phyloP scores from a whole-genome alignment of 2,329 filamentous ascomycete genomes.

The Microsporum ferrugineum region DNA sequence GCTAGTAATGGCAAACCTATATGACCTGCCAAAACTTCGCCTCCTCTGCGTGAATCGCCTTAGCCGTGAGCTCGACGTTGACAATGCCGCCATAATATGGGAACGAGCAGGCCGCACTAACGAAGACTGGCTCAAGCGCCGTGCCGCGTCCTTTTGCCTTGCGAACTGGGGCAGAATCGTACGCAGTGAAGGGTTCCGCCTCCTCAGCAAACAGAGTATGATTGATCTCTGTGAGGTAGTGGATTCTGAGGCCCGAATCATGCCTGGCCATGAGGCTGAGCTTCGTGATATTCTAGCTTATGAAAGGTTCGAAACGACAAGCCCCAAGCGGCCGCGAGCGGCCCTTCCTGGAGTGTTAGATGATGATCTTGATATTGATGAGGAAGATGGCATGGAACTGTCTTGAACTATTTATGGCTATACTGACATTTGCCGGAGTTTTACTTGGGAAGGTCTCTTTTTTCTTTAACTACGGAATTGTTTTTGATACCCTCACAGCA shows the following conservation, averaged over 20 bases:
- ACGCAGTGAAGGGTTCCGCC: constrained; percentile 74
- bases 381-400: constrained; percentile 39
- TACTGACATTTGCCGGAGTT: constrained; percentile 2
- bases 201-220: constrained; percentile 63
- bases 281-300: constrained; percentile 33
- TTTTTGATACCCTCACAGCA: constrained; percentile 1
- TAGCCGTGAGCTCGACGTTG: constrained; percentile 80
- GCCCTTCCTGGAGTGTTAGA: constrained; percentile 14
- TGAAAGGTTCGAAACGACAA: constrained; percentile 13
- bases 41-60: constrained; percentile 84
- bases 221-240: constrained; percentile 90
- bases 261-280: constrained; percentile 75
- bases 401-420: constrained; percentile 11
- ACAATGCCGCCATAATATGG: constrained; percentile 93
- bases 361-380: constrained; percentile 36
- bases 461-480: not conserved
- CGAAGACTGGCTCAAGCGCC: constrained; percentile 85
- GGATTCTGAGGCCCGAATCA: constrained; percentile 80
- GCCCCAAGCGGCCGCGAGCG: constrained; percentile 24
- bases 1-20: constrained; percentile 94
- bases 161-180: constrained; percentile 92
- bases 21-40: constrained; percentile 88
- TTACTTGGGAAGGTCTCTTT: not conserved
- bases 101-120: constrained; percentile 80
- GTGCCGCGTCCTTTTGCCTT: constrained; percentile 79